phyloP scores from a whole-genome alignment of 768 basidiomycete genomes.

The Amanita rubescens region DNA sequence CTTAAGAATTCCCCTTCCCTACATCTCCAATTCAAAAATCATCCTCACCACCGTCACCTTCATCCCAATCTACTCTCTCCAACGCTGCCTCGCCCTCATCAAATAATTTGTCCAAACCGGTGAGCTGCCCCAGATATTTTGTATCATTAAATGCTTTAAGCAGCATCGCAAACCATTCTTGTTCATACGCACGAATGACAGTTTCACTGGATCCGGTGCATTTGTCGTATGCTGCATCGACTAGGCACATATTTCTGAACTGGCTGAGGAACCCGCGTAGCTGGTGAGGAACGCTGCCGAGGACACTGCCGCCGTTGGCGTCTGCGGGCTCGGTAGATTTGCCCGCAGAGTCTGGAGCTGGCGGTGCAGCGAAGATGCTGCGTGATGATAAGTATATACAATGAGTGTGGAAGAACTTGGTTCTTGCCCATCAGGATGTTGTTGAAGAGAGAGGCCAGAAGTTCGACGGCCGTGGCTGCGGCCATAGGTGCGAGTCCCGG shows the following conservation, averaged over 20 bases:
- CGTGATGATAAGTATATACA: neutral
- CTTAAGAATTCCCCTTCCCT: too few relatives aligned
- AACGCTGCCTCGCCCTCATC: conserved; percentile 66
- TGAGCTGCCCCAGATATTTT: conserved; percentile 65
- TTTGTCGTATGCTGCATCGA: conserved; percentile 76
- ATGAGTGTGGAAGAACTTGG: neutral
- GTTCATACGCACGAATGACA: conserved; percentile 75
- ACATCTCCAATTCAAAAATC: too few relatives aligned
- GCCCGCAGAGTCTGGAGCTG: conserved; percentile 31
- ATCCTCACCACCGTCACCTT: conserved; percentile 38
- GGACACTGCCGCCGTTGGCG: conserved; percentile 40
- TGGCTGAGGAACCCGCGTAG: conserved; percentile 84
- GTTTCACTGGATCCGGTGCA: conserved; percentile 89
- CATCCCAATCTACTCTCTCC: conserved; percentile 74
- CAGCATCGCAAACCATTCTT: conserved; percentile 74
- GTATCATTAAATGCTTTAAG: conserved; percentile 79
- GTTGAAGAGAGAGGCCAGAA: conserved; percentile 81
- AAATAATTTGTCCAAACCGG: conserved; percentile 73
- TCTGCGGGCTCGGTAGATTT: conserved; percentile 12
- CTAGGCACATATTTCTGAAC: conserved; percentile 78
- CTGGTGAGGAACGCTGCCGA: conserved; percentile 92
- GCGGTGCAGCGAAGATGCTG: conserved; percentile 58
- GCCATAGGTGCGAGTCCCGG: conserved; percentile 94
- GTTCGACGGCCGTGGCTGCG: conserved; percentile 85
- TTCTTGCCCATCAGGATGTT: conserved; percentile 80